Conservation (phyloP, 2,329 filamentous ascomycete species). For the Verticillium isaacii region DNA sequence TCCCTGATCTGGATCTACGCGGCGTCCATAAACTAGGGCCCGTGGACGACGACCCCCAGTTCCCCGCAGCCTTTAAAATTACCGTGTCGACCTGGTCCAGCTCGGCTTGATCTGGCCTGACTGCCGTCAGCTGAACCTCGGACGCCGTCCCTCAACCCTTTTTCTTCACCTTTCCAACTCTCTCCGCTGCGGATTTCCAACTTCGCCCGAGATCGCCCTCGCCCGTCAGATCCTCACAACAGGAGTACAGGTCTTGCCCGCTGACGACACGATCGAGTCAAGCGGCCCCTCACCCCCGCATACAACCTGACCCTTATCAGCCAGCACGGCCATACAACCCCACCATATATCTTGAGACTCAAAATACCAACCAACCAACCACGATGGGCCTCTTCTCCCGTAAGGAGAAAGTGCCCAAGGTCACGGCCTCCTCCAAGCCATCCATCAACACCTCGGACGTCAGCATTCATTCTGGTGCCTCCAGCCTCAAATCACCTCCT, state of each 20-base stretch:
- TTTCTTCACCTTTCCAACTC: background rate
- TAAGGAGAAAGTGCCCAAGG: slow-evolving; percentile 44
- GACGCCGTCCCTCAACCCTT: background rate
- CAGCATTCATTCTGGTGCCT: slow-evolving; percentile 47
- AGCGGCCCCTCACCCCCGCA: background rate
- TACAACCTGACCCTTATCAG: background rate
- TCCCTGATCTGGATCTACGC: background rate
- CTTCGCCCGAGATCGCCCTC: background rate
- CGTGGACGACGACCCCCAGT: background rate
- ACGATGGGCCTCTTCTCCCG: slow-evolving; percentile 54
- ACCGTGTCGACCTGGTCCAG: background rate
- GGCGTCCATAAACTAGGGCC: background rate
- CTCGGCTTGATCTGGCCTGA: background rate
- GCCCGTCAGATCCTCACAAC: background rate
- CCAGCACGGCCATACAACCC: background rate
- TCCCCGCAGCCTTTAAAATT: background rate
- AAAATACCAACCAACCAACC: slow-evolving; percentile 4
- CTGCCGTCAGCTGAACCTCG: background rate
- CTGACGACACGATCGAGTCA: background rate
- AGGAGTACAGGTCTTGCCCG: background rate
- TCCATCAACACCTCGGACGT: slow-evolving; percentile 39
- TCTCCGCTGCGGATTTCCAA: background rate
- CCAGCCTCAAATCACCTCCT: slow-evolving; percentile 38
- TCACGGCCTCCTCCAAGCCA: slow-evolving; percentile 23
- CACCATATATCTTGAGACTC: background rate